A percentile compares a stretch with the other conserved stretches of the same genome.
Evolutionary conservation across 2,329 filamentous ascomycete genomes (phyloP).

Genomic region (Aspergillus sergii): DNA sequence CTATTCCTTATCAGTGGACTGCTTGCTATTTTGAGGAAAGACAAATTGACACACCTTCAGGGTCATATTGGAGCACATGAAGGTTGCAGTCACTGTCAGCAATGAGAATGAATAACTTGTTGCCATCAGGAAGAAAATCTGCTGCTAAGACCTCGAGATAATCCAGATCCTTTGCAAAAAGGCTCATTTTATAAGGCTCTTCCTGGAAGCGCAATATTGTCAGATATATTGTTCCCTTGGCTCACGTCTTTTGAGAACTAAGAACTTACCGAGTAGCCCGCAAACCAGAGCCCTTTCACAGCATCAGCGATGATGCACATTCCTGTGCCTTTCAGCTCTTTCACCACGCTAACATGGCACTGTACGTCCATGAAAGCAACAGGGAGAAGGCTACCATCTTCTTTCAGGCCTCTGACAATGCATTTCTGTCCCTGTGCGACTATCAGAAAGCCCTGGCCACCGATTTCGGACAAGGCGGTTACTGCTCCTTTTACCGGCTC

Average conservation of each 20-base stretch:
- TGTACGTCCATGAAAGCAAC: constrained; percentile 98
- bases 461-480: constrained; percentile 81
- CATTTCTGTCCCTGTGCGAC: constrained; percentile 95
- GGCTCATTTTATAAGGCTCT: constrained; percentile 92
- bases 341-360: constrained; percentile 84
- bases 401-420: constrained; percentile 93
- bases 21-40: background rate
- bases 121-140: constrained; percentile 85
- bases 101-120: constrained; percentile 78
- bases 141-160: constrained; percentile 77
- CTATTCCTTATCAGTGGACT: constrained; percentile 48
- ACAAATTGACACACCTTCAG: constrained; percentile 69
- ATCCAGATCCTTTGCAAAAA: constrained; percentile 84
- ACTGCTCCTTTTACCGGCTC: constrained; percentile 94
- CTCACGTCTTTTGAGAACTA: background rate
- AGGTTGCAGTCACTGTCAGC: constrained; percentile 84
- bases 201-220: constrained; percentile 54
- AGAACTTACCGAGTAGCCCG: constrained; percentile 73
- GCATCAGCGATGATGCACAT: constrained; percentile 87
- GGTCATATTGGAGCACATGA: constrained; percentile 90
- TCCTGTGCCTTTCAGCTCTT: constrained; percentile 79
- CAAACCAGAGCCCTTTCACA: constrained; percentile 93
- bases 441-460: constrained; percentile 83
- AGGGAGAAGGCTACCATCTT: constrained; percentile 87
- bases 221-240: background rate